A percentile compares a stretch with the other conserved stretches of the same genome.
Evolutionary conservation across 805 yeast genomes (phyloP).

Genomic region (Candida anglica): DNA sequence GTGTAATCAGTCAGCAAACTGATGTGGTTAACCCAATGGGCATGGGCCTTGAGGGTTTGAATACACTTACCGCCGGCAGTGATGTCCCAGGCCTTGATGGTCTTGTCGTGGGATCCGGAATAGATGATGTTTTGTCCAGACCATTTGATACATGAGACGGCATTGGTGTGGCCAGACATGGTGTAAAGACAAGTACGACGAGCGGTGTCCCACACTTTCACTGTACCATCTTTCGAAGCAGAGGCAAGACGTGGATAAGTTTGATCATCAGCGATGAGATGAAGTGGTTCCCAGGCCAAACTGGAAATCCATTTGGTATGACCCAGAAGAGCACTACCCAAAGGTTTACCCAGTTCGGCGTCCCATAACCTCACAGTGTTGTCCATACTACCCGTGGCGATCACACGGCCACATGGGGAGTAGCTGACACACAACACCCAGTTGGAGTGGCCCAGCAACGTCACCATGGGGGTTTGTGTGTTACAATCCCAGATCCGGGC

Average conservation of each 20-base stretch:
- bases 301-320: slow-evolving; percentile 90
- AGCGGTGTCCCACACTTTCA: slow-evolving; percentile 84
- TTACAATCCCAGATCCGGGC: slow-evolving; percentile 97
- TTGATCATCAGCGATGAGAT: slow-evolving; percentile 63
- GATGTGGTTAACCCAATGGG: slow-evolving; percentile 97
- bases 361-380: slow-evolving; percentile 87
- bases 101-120: slow-evolving; percentile 91
- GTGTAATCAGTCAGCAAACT: slow-evolving; percentile 89
- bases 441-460: slow-evolving; percentile 79
- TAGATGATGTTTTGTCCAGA: slow-evolving; percentile 83
- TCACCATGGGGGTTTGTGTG: slow-evolving; percentile 84
- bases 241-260: slow-evolving; percentile 74
- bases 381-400: slow-evolving; percentile 98
- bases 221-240: slow-evolving; percentile 87
- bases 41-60: slow-evolving; percentile 81
- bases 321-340: slow-evolving; percentile 74
- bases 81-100: slow-evolving; percentile 89
- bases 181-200: slow-evolving; percentile 63
- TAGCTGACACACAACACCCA: slow-evolving; percentile 93
- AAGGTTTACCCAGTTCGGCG: slow-evolving; percentile 61
- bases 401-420: slow-evolving; percentile 85
- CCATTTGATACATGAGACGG: slow-evolving; percentile 97
- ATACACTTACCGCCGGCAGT: slow-evolving; percentile 67
- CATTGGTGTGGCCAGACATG: slow-evolving; percentile 80
- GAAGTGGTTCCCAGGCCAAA: slow-evolving; percentile 91